These are phyloP conservation scores for Aspergillus candidus DNA, from an alignment of 2,329 filamentous ascomycete genomes.

Conservation along the genomic window DNA sequence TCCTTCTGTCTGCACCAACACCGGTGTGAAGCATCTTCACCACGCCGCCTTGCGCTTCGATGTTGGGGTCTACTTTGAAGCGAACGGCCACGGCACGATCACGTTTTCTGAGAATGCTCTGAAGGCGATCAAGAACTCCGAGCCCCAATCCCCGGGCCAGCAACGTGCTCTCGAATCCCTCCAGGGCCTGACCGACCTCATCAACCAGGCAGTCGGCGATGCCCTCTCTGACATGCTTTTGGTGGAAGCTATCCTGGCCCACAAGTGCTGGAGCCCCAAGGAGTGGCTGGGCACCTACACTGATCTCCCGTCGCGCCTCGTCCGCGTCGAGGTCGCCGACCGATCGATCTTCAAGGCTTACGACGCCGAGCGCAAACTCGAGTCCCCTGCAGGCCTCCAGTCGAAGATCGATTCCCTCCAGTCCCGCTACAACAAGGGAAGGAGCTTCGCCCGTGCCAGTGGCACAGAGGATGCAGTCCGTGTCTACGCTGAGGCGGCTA, in stretches of 20 bases:
- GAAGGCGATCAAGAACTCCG: constrained; percentile 67
- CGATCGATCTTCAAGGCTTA: constrained; percentile 86
- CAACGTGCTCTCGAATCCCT: constrained; percentile 83
- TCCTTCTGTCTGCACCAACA: constrained; percentile 86
- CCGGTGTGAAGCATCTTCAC: constrained; percentile 95
- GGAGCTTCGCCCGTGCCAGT: constrained; percentile 85
- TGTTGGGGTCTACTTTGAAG: constrained; percentile 96
- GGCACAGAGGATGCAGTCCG: constrained; percentile 95
- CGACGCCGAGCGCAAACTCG: constrained; percentile 83
- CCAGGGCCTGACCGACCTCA: constrained; percentile 75
- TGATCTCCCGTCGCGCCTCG: constrained; percentile 91
- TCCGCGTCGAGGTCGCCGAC: constrained; percentile 82
- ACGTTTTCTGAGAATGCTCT: constrained; percentile 84
- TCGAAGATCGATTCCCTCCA: constrained; percentile 80
- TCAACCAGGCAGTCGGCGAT: constrained; percentile 97
- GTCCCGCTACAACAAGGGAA: constrained; percentile 81
- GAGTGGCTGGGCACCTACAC: constrained; percentile 92
- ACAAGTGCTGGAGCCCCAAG: constrained; percentile 83
- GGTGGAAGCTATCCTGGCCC: constrained; percentile 90
- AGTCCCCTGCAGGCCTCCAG: constrained; percentile 72
- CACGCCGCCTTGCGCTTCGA: constrained; percentile 95
- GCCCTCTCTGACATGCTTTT: constrained; percentile 93
- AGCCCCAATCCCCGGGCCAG: constrained; percentile 86
- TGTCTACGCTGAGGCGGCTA: constrained; percentile 92
- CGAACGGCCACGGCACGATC: constrained; percentile 94